Evolutionary conservation across 352 stramenopile genomes (phyloP), one percentile per base, ranked within the genome.

Genomic region (Phytopythium delawarense): DNA sequence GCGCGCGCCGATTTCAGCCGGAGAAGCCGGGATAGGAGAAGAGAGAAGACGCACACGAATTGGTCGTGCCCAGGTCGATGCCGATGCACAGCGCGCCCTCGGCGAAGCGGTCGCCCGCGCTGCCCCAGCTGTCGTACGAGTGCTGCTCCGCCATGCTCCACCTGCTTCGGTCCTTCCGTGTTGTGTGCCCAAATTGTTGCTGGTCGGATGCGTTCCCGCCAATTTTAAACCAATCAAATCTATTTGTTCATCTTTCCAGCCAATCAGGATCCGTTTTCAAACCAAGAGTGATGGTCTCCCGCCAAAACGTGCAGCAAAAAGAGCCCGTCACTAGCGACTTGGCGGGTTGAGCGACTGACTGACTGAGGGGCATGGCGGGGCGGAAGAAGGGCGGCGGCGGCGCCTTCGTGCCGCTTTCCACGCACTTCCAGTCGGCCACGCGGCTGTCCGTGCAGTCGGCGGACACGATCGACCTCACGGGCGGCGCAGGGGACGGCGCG

Each of bases 21-120:
- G 32, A n/a, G 7, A 18, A 46, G 15, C 23, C 5, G 2, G 2
- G 28, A 4, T 7, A 37, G n/a, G 2, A 34, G 13, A 21, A 48
- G 25, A 9, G 59, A 20, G 20, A 32, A 32, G 7, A 62, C 69
- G 68, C 69, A 93, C 98, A 99, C 20, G 96, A 99, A 84, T 99
- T 99, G 28, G 98, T 99, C 11, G 98, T 99, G 72, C 98, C 98
- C 61, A 99, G 85, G 85, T 99, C 98, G 72, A 99, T 99, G 63
- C 98, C 98, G 63, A 99, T 98, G 66, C 83, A 93, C 54, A 92
- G 75, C 46, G 72, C 76, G 59, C 81, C 84, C 57, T 94, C 74
- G 12, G 74, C 74, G 63, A 94, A 93, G 61, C 74, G 79, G 51
- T 92, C 81, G 50, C 62, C 70, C 12, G 78, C 72, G 66, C 69